These are phyloP conservation scores for Trichoderma lentiforme DNA, from an alignment of 2,329 filamentous ascomycete species.

Conservation along the genomic window DNA sequence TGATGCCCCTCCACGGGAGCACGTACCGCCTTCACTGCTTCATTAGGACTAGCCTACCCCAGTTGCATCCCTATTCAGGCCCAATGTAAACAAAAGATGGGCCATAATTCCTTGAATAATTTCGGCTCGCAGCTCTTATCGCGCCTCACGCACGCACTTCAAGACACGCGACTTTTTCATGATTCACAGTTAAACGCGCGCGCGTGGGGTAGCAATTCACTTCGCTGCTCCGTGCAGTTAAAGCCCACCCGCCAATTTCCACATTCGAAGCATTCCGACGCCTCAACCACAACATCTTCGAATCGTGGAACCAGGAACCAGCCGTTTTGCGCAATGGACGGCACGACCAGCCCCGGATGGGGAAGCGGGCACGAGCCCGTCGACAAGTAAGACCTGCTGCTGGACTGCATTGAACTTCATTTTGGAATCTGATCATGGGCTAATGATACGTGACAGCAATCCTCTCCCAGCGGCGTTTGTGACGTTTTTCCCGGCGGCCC, in stretches of 20 bases:
- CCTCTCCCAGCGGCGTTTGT: constrained; percentile 26
- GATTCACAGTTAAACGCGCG: not conserved
- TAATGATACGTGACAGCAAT: constrained; percentile 23
- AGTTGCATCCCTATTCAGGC: not conserved
- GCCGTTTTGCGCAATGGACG: constrained; percentile 21
- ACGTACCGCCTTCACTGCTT: not conserved
- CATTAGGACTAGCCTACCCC: not conserved
- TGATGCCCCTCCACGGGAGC: not conserved
- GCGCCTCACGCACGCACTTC: not conserved
- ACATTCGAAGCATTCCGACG: not conserved
- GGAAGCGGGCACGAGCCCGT: constrained; percentile 19
- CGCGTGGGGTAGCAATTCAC: not conserved
- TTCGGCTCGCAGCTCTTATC: not conserved
- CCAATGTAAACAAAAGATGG: constrained; percentile 16
- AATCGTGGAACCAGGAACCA: not conserved
- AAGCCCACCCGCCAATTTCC: not conserved
- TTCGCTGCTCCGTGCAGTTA: not conserved
- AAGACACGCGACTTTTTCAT: constrained; percentile 11
- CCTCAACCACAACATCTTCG: not conserved
- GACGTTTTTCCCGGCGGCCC: constrained; percentile 26
- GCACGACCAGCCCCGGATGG: constrained; percentile 20
- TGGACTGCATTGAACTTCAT: not conserved
- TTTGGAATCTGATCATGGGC: not conserved
- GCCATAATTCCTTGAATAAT: not conserved
- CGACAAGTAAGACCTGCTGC: constrained; percentile 17